Conservation (phyloP, 331 rosid genomes). For the Spiraea crenata region DNA sequence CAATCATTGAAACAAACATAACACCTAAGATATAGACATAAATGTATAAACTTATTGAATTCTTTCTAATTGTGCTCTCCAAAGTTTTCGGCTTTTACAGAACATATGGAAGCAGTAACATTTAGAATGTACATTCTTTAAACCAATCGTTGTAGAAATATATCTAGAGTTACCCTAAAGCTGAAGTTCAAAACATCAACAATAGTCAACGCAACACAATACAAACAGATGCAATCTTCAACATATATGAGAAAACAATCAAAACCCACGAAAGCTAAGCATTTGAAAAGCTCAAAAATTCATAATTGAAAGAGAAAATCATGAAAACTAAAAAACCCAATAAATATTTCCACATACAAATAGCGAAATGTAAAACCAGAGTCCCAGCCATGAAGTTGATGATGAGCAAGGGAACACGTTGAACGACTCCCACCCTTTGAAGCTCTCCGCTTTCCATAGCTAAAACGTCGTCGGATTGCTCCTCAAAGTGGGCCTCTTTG, state of each 20-base stretch:
- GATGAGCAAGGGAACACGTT: conserved; percentile 22
- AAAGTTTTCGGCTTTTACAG: too few species aligned
- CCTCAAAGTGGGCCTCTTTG: background rate
- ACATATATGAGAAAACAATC: background rate
- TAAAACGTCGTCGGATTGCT: background rate
- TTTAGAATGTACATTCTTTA: background rate
- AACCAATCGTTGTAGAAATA: background rate
- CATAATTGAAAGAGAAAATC: background rate
- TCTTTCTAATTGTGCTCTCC: too few species aligned
- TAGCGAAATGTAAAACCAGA: conserved; percentile 36
- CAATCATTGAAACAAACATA: background rate
- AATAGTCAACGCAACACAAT: background rate
- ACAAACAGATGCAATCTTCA: background rate
- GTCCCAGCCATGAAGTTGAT: conserved; percentile 21
- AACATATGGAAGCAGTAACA: background rate
- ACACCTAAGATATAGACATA: too few species aligned
- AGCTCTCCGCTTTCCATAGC: conserved; percentile 21
- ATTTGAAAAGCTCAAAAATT: background rate
- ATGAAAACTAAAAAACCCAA: background rate
- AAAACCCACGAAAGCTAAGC: conserved; percentile 17
- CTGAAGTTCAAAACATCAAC: background rate
- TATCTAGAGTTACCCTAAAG: background rate
- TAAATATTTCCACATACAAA: conserved; percentile 29
- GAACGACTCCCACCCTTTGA: conserved; percentile 16
- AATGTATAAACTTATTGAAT: too few species aligned